These are phyloP conservation scores for Corrigiola litoralis DNA, from an alignment of 179 eudicot species.

Conservation along the genomic window DNA sequence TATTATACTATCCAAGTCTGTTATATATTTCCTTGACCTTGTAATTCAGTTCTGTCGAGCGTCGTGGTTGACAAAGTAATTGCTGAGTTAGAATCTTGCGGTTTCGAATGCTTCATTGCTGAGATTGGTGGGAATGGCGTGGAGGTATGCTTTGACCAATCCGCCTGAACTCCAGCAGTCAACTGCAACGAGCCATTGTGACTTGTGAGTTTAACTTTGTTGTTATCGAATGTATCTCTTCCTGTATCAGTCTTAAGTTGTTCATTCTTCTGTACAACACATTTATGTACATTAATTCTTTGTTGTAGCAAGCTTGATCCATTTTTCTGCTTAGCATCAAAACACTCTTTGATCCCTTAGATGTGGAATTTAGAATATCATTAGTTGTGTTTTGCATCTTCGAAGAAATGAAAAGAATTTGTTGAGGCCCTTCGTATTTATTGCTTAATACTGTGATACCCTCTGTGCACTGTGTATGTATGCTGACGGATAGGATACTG, in stretches of 20 bases:
- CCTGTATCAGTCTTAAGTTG: constrained; percentile 9
- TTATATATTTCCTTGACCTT: constrained; percentile 44
- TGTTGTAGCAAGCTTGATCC: background rate
- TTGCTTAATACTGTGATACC: no score
- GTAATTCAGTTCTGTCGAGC: constrained; percentile 52
- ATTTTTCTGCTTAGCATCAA: background rate
- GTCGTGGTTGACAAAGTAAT: constrained; percentile 61
- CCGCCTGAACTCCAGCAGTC: background rate
- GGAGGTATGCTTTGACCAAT: constrained; percentile 44
- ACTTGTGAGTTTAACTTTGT: constrained; percentile 11
- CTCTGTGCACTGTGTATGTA: no score
- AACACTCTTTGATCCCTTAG: background rate
- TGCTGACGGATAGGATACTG: no score
- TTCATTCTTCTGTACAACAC: constrained; percentile 8
- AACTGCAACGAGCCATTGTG: constrained; percentile 10
- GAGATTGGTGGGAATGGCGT: constrained; percentile 77
- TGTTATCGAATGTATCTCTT: background rate
- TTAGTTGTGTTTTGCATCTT: no score
- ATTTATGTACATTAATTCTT: constrained; percentile 14
- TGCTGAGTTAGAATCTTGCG: constrained; percentile 70
- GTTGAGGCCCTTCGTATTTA: no score
- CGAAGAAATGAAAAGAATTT: no score
- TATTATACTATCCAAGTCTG: no score
- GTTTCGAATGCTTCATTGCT: constrained; percentile 74
- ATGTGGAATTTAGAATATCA: background rate